These are phyloP conservation scores for Daldinia sp. DNA, from an alignment of 2,329 filamentous ascomycete genomes.

Conservation along the genomic window DNA sequence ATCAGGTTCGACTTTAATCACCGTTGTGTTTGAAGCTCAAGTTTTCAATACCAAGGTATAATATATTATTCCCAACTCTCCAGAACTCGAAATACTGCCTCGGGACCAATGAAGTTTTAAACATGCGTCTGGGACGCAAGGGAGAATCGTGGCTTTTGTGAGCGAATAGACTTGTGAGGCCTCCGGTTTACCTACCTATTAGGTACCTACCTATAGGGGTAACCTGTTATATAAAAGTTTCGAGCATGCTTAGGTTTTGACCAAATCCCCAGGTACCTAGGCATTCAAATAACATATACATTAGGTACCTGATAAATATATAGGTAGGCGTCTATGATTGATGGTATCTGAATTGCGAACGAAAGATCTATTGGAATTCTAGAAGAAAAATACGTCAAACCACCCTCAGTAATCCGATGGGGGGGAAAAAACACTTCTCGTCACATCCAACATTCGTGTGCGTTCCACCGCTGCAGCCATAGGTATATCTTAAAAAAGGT, in stretches of 20 bases:
- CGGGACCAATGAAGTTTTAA: not conserved
- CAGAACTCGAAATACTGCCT: not conserved
- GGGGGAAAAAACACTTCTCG: slow-evolving; percentile 12
- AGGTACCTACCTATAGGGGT: not conserved
- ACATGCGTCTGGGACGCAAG: not conserved
- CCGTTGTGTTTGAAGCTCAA: slow-evolving; percentile 10
- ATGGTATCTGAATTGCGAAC: slow-evolving; percentile 9
- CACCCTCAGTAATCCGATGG: slow-evolving; percentile 20
- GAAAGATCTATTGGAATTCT: slow-evolving; percentile 33
- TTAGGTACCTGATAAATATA: too few relatives aligned
- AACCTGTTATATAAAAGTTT: not conserved
- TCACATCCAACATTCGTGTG: slow-evolving; percentile 22
- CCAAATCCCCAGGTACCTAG: too few relatives aligned
- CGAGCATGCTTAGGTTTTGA: not conserved
- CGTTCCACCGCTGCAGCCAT: slow-evolving; percentile 19
- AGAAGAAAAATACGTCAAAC: slow-evolving; percentile 28
- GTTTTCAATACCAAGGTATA: not conserved
- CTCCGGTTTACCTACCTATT: too few relatives aligned
- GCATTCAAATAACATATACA: not conserved
- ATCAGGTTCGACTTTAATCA: slow-evolving; percentile 14
- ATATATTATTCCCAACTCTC: not conserved
- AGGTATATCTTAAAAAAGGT: slow-evolving; percentile 14
- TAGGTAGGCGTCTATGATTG: too few relatives aligned
- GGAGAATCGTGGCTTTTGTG: not conserved
- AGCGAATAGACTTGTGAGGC: not conserved